Evolutionary conservation across 768 basidiomycete genomes (phyloP).

Genomic region (Boletales sp.): DNA sequence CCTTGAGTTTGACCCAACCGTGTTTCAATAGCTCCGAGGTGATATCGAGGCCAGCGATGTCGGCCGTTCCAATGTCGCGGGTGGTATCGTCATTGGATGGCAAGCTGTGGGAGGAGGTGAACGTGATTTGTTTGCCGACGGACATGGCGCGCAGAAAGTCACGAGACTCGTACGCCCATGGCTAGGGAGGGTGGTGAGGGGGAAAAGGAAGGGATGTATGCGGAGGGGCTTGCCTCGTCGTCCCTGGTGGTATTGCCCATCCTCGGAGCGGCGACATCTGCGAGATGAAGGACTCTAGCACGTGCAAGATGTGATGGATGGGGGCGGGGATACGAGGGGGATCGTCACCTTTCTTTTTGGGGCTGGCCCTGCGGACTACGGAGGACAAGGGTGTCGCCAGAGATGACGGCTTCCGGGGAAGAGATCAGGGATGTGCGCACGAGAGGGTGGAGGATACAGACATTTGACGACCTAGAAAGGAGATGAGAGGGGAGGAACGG

Average conservation of each 20-base stretch:
- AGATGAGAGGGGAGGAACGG: neutral
- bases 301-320: slow-evolving; percentile 10
- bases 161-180: slow-evolving; percentile 89
- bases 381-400: slow-evolving; percentile 85
- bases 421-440: slow-evolving; percentile 15
- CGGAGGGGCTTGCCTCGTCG: slow-evolving; percentile 67
- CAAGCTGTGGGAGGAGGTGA: slow-evolving; percentile 77
- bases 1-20: slow-evolving; percentile 95
- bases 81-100: slow-evolving; percentile 70
- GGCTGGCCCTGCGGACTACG: slow-evolving; percentile 82
- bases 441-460: slow-evolving; percentile 24
- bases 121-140: slow-evolving; percentile 89
- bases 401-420: slow-evolving; percentile 67
- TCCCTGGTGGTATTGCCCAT: slow-evolving; percentile 79
- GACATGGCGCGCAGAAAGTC: slow-evolving; percentile 83
- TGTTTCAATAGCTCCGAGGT: slow-evolving; percentile 72
- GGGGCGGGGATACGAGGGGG: neutral
- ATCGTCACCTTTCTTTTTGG: slow-evolving; percentile 78
- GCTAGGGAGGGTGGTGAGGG: slow-evolving; percentile 39
- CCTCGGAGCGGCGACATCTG: slow-evolving; percentile 81
- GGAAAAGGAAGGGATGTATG: neutral
- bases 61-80: slow-evolving; percentile 77
- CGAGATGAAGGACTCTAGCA: slow-evolving; percentile 80
- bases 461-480: slow-evolving; percentile 56
- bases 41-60: slow-evolving; percentile 70